Evolutionary conservation across 1,139 yeast genomes (phyloP).

Genomic region (Candida sanyaensis): DNA sequence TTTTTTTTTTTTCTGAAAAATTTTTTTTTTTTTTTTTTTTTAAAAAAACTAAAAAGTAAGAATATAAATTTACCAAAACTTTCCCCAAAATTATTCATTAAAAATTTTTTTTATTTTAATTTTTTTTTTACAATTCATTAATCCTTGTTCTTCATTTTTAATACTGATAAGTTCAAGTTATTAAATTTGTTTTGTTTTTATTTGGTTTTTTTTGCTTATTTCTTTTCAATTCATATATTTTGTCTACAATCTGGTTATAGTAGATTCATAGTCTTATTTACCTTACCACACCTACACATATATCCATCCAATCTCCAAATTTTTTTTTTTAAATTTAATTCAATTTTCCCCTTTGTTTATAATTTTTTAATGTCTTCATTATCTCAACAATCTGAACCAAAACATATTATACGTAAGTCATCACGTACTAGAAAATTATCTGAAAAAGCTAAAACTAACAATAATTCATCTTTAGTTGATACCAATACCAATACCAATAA

Average conservation of each 20-base stretch:
- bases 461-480: slow-evolving; percentile 1
- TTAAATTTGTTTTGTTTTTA: too few species aligned
- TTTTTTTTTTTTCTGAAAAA: not conserved
- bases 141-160: too few species aligned
- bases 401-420: slow-evolving; percentile 31
- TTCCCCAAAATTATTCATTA: not conserved
- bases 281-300: not conserved
- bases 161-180: too few species aligned
- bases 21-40: slow-evolving; percentile 1
- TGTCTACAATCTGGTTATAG: too few species aligned
- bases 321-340: too few species aligned
- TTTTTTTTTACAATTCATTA: not conserved
- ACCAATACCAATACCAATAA: slow-evolving; percentile 5
- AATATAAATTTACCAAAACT: slow-evolving; percentile 4
- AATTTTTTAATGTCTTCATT: slow-evolving; percentile 17
- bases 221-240: too few species aligned
- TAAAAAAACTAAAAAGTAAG: too few species aligned
- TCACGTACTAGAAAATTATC: slow-evolving; percentile 28
- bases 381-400: not conserved
- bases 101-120: not conserved
- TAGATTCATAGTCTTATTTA: too few species aligned
- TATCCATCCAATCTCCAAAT: too few species aligned
- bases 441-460: slow-evolving; percentile 19
- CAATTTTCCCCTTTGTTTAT: not conserved
- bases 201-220: too few species aligned